Evolutionary conservation across 176 grass and related monocot genomes (phyloP).

Genomic region (Miscanthus lutarioriparius): DNA sequence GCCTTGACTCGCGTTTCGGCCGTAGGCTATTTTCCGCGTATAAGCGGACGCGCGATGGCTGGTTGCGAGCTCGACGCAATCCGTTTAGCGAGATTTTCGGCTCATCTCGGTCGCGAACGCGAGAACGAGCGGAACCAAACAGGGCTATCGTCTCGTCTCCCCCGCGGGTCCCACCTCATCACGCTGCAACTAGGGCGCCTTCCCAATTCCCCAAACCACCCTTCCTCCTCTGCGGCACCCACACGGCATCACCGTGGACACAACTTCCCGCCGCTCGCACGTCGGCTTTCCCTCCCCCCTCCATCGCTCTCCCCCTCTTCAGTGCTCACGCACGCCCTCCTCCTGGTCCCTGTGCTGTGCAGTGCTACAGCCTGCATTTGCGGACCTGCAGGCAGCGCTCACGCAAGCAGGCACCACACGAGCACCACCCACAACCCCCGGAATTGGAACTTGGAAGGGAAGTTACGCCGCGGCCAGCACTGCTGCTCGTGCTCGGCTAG

Average conservation of each 20-base stretch:
- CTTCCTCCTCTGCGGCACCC: neutral
- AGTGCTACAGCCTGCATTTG: neutral
- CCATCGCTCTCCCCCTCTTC: neutral
- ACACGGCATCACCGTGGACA: neutral
- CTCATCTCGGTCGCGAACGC: too few relatives aligned
- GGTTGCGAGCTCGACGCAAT: too few relatives aligned
- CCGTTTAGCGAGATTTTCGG: too few relatives aligned
- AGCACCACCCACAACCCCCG: neutral
- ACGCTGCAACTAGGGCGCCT: neutral
- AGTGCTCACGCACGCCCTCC: neutral
- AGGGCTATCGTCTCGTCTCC: neutral
- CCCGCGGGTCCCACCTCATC: neutral
- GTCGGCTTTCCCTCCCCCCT: neutral
- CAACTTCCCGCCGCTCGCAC: conserved; percentile 18
- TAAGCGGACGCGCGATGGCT: too few relatives aligned
- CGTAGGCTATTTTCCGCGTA: too few relatives aligned
- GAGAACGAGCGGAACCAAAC: too few relatives aligned
- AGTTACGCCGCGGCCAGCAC: conserved; percentile 8
- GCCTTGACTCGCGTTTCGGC: too few relatives aligned
- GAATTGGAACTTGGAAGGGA: conserved; percentile 19
- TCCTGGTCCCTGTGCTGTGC: neutral
- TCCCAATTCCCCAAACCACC: neutral
- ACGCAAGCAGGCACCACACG: neutral
- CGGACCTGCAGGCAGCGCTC: neutral
- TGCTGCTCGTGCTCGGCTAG: neutral